Conservation (phyloP, 805 yeast genomes). For the Wickerhamomyces ciferrii region DNA sequence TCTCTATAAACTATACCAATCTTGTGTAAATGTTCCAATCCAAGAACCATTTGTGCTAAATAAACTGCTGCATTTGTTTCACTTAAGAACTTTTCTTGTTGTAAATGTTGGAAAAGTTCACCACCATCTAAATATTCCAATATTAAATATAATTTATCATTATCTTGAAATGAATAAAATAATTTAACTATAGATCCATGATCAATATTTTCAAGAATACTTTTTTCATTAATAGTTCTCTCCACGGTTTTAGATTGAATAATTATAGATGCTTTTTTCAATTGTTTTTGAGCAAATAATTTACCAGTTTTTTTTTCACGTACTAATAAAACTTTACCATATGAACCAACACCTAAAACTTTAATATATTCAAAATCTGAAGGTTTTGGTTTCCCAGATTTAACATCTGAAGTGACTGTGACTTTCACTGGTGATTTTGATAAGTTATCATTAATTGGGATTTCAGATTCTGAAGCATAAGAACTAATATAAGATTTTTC, state of each 20-base stretch:
- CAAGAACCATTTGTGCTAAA: conserved; percentile 89
- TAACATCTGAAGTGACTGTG: neutral
- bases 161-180: conserved; percentile 80
- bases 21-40: conserved; percentile 89
- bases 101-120: conserved; percentile 89
- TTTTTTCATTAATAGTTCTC: conserved; percentile 75
- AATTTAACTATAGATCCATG: conserved; percentile 82
- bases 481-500: conserved; percentile 29
- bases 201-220: conserved; percentile 62
- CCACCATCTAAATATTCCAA: conserved; percentile 88
- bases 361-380: conserved; percentile 68
- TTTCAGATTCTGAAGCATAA: neutral
- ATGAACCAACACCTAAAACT: conserved; percentile 84
- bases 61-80: conserved; percentile 93
- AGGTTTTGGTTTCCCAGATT: conserved; percentile 21
- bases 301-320: conserved; percentile 56
- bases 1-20: conserved; percentile 95
- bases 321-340: conserved; percentile 80
- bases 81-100: conserved; percentile 86
- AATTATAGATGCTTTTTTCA: conserved; percentile 75
- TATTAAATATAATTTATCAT: conserved; percentile 65
- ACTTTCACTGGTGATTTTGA: neutral
- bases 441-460: neutral
- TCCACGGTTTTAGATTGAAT: conserved; percentile 55
- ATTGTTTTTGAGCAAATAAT: conserved; percentile 81